These are phyloP conservation scores for Alternaria sp. DNA, from an alignment of 2,329 filamentous ascomycete genomes.

Conservation along the genomic window DNA sequence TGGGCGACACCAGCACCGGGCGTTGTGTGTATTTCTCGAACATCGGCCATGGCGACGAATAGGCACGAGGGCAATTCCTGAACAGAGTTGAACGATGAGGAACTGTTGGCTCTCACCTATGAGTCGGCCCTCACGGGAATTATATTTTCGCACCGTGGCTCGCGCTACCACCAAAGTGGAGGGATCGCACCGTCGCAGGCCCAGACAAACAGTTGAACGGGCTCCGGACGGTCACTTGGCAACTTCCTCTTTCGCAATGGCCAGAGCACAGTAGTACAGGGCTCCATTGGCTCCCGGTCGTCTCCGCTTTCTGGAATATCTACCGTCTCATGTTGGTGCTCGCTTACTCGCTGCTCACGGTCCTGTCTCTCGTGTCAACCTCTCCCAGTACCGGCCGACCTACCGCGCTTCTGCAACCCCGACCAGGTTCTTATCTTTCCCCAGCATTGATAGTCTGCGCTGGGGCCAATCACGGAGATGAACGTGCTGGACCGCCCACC, in stretches of 20 bases:
- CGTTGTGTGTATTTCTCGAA: constrained; percentile 44
- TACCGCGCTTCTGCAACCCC: constrained; percentile 33
- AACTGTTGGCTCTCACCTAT: constrained; percentile 28
- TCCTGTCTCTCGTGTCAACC: constrained; percentile 27
- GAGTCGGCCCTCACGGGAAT: constrained; percentile 31
- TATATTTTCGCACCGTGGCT: constrained; percentile 45
- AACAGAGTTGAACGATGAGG: constrained; percentile 32
- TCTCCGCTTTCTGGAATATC: constrained; percentile 37
- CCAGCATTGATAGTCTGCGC: constrained; percentile 31
- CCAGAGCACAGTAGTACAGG: constrained; percentile 17
- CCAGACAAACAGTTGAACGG: constrained; percentile 35
- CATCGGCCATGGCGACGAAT: constrained; percentile 43
- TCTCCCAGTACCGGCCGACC: constrained; percentile 23
- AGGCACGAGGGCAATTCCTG: constrained; percentile 43
- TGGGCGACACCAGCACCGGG: constrained; percentile 40
- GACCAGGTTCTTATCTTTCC: constrained; percentile 44
- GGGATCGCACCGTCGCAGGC: constrained; percentile 35
- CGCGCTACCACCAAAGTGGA: constrained; percentile 40
- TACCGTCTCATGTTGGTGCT: constrained; percentile 20
- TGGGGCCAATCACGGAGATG: constrained; percentile 25
- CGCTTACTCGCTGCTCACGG: constrained; percentile 32
- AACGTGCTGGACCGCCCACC: constrained; percentile 23
- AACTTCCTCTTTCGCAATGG: constrained; percentile 48
- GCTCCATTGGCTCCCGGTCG: constrained; percentile 43
- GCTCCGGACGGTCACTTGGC: constrained; percentile 38